A percentile compares a stretch with the other conserved stretches of the same genome.
phyloP scores from a whole-genome alignment of 176 grass and related monocot species.

The Bromus sterilis region DNA sequence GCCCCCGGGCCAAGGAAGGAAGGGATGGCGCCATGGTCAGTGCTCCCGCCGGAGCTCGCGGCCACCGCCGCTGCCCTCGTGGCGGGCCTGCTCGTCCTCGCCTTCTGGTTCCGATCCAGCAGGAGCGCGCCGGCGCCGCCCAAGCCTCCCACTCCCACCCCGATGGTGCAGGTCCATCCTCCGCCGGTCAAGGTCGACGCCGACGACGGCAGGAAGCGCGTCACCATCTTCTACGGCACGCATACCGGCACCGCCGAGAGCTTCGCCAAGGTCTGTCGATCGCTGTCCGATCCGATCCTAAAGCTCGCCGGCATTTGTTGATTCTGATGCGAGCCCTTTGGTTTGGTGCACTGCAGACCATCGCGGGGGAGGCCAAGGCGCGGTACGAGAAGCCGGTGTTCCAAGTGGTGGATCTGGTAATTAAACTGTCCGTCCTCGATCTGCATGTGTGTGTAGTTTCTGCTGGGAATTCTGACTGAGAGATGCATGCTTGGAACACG shows the following conservation, averaged over 20 bases:
- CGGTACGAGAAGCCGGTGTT: conserved; percentile 77
- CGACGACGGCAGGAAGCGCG: conserved; percentile 62
- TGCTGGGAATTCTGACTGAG: no score
- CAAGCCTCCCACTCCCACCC: background rate
- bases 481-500: background rate
- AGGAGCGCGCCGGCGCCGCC: background rate
- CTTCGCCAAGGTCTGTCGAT: conserved; percentile 75
- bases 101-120: conserved; percentile 59
- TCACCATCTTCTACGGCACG: conserved; percentile 88
- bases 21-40: no score
- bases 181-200: conserved; percentile 29
- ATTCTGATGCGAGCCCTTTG: background rate
- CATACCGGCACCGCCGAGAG: conserved; percentile 95
- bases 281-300: conserved; percentile 23
- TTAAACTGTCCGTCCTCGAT: conserved; percentile 21
- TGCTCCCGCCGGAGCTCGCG: no score
- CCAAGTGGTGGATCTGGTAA: conserved; percentile 93
- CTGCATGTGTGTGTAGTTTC: background rate
- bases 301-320: background rate
- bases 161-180: conserved; percentile 26
- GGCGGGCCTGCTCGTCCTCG: conserved; percentile 43
- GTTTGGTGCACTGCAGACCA: conserved; percentile 29
- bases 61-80: conserved; percentile 53
- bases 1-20: no score
- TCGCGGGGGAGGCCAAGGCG: conserved; percentile 70